Conservation (phyloP, 2,329 filamentous ascomycete species). For the Endothia cerciana region DNA sequence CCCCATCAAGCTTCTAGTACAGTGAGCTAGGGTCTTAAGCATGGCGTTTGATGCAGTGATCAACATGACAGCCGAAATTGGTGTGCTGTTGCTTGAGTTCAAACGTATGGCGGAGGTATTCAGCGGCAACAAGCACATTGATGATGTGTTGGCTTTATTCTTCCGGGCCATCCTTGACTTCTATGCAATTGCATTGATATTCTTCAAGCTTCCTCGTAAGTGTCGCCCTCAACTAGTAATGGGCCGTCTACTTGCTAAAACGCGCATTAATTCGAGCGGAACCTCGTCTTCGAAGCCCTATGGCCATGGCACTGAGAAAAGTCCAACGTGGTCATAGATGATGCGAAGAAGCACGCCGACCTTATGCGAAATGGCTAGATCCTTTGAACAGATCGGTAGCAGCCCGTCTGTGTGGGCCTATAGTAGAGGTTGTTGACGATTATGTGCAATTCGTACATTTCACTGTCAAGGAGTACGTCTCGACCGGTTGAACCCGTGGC, state of each 20-base stretch:
- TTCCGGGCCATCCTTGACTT: constrained; percentile 44
- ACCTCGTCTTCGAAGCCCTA: background rate
- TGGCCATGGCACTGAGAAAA: background rate
- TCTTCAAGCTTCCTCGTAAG: constrained; percentile 33
- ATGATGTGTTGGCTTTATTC: constrained; percentile 38
- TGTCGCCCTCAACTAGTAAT: background rate
- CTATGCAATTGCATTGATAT: constrained; percentile 37
- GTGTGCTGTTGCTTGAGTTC: background rate
- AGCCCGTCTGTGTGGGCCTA: background rate
- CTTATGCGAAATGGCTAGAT: constrained; percentile 6
- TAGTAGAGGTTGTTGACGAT: background rate
- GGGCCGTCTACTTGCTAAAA: too few relatives aligned
- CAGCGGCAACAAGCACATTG: constrained; percentile 32
- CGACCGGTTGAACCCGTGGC: too few relatives aligned
- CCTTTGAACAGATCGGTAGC: background rate
- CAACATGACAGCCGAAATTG: background rate
- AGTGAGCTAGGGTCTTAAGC: constrained; percentile 55
- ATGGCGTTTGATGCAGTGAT: background rate
- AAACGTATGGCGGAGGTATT: constrained; percentile 30
- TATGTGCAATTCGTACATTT: background rate
- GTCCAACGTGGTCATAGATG: background rate
- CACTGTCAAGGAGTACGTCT: background rate
- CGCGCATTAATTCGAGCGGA: too few relatives aligned
- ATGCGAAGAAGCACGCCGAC: background rate
- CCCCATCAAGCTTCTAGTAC: constrained; percentile 55